Evolutionary conservation across 2,329 filamentous ascomycete genomes (phyloP).

Genomic region (Byssothecium circinans): DNA sequence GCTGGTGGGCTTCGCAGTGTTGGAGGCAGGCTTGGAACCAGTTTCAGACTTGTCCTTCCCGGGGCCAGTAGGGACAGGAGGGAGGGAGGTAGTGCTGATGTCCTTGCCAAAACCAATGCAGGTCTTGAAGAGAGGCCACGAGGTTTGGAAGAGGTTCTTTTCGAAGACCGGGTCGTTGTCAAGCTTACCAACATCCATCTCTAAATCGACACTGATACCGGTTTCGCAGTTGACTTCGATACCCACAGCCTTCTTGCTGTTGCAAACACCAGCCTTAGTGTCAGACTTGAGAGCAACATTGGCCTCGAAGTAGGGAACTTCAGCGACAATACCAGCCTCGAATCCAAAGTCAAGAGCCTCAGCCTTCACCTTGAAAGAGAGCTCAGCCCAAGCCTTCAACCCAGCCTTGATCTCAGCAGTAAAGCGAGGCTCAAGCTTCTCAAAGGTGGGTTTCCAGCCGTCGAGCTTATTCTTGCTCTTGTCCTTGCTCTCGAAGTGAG

Average conservation of each 20-base stretch:
- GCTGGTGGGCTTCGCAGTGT: neutral
- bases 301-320: neutral
- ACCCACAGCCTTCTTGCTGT: neutral
- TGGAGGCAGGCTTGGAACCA: neutral
- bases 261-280: neutral
- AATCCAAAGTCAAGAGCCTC: neutral
- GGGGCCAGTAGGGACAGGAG: neutral
- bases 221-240: neutral
- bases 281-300: neutral
- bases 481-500: constrained; percentile 13
- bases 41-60: neutral
- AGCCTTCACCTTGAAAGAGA: constrained; percentile 22
- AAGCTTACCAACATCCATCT: neutral
- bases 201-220: constrained; percentile 1
- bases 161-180: neutral
- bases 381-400: constrained; percentile 23
- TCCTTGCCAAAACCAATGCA: constrained; percentile 1
- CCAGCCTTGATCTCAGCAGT: constrained; percentile 20
- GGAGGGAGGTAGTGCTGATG: neutral
- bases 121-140: neutral
- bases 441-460: constrained; percentile 21
- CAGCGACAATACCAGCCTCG: neutral
- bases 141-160: neutral
- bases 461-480: constrained; percentile 19
- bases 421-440: constrained; percentile 21